Conservation (phyloP, 2,329 filamentous ascomycete species). For the Neofusicoccum umdonicola region DNA sequence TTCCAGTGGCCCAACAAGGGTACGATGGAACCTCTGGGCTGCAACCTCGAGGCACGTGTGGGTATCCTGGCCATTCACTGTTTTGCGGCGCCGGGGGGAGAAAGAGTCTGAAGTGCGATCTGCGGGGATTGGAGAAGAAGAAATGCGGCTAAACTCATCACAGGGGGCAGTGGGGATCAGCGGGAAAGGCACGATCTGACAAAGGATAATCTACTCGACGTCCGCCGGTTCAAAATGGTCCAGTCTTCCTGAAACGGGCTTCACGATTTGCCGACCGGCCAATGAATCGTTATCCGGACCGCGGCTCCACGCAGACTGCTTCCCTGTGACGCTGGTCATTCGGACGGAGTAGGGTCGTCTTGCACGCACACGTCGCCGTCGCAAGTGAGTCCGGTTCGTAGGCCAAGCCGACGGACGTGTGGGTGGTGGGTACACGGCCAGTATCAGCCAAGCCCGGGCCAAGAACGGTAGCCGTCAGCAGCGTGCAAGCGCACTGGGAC, state of each 20-base stretch:
- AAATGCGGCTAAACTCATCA: background rate
- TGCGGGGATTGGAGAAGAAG: background rate
- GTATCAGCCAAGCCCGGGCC: slow-evolving; percentile 9
- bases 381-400: background rate
- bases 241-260: background rate
- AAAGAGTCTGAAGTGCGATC: background rate
- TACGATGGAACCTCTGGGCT: background rate
- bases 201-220: background rate
- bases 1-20: background rate
- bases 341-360: background rate
- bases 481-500: background rate
- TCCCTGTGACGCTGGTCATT: background rate
- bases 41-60: background rate
- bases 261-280: background rate
- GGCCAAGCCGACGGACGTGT: background rate
- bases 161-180: background rate
- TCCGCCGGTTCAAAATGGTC: background rate
- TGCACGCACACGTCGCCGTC: background rate
- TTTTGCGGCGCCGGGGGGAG: background rate
- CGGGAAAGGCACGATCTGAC: background rate
- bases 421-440: slow-evolving; percentile 2
- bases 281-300: background rate
- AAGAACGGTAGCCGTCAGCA: background rate
- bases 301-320: background rate
- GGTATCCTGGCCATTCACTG: background rate